Evolutionary conservation across 768 basidiomycete genomes (phyloP).

Genomic region (Xanthoconium stramineum): DNA sequence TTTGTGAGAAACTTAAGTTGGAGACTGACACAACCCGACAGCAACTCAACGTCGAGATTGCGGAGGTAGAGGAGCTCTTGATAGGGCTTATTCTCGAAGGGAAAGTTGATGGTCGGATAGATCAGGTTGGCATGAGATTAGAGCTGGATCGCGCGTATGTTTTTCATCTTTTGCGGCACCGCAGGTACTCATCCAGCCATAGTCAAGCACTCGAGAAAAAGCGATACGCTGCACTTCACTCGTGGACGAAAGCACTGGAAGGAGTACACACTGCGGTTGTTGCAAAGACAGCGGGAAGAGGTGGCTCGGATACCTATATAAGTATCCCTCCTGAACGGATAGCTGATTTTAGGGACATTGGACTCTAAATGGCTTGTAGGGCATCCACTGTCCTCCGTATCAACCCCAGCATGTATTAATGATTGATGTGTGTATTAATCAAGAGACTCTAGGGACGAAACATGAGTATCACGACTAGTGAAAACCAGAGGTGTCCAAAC

Average conservation of each 20-base stretch:
- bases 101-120: constrained; percentile 95
- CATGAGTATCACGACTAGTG: background rate
- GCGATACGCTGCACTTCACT: constrained; percentile 74
- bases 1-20: background rate
- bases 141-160: constrained; percentile 83
- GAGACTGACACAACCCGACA: constrained; percentile 30
- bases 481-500: constrained; percentile 3
- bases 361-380: constrained; percentile 16
- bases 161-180: background rate
- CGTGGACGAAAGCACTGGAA: constrained; percentile 82
- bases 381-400: constrained; percentile 1
- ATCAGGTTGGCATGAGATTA: constrained; percentile 91
- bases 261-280: constrained; percentile 74
- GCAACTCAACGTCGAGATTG: constrained; percentile 94
- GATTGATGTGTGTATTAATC: background rate
- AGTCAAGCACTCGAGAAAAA: constrained; percentile 88
- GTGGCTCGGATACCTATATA: constrained; percentile 33
- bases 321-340: constrained; percentile 32
- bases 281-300: constrained; percentile 55
- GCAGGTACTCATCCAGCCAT: constrained; percentile 4
- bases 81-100: constrained; percentile 93
- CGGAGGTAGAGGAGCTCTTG: constrained; percentile 91
- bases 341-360: constrained; percentile 28
- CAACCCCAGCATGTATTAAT: background rate
- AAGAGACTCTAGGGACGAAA: background rate